phyloP scores from a whole-genome alignment of 2,329 filamentous ascomycete species.

The Pyricularia grisea region DNA sequence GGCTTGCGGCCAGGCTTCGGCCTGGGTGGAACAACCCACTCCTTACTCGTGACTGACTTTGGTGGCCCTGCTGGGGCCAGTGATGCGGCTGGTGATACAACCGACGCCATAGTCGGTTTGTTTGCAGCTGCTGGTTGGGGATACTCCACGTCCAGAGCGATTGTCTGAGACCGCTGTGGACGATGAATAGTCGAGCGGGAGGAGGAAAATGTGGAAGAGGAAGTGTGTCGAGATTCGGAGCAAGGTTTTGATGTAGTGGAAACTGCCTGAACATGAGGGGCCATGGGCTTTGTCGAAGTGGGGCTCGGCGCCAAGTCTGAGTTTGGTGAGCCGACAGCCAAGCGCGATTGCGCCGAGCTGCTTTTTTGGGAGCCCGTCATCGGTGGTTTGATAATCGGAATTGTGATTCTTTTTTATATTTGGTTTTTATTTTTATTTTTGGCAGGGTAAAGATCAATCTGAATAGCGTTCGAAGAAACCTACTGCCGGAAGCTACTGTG shows the following conservation, averaged over 20 bases:
- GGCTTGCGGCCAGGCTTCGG: conserved; percentile 91
- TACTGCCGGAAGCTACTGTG: neutral
- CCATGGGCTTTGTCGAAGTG: conserved; percentile 1
- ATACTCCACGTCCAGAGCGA: neutral
- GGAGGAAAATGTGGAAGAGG: neutral
- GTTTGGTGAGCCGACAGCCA: conserved; percentile 2
- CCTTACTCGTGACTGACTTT: conserved; percentile 62
- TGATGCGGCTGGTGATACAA: conserved; percentile 30
- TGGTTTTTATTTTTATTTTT: neutral
- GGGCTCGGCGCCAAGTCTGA: conserved; percentile 4
- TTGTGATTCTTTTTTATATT: neutral
- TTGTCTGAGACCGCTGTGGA: neutral
- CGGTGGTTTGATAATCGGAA: neutral
- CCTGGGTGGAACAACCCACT: conserved; percentile 78
- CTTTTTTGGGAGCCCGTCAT: neutral
- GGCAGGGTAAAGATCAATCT: neutral
- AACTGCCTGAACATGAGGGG: conserved; percentile 3
- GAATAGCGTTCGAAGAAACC: too few relatives aligned
- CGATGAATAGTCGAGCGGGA: neutral
- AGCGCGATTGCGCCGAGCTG: neutral
- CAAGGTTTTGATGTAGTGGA: neutral
- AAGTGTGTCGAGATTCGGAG: neutral
- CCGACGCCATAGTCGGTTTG: conserved; percentile 37
- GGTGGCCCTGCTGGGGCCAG: conserved; percentile 14
- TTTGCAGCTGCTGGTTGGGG: neutral